These are phyloP conservation scores for Fusarium subglutinans DNA, from an alignment of 2,329 filamentous ascomycete genomes.

Conservation along the genomic window DNA sequence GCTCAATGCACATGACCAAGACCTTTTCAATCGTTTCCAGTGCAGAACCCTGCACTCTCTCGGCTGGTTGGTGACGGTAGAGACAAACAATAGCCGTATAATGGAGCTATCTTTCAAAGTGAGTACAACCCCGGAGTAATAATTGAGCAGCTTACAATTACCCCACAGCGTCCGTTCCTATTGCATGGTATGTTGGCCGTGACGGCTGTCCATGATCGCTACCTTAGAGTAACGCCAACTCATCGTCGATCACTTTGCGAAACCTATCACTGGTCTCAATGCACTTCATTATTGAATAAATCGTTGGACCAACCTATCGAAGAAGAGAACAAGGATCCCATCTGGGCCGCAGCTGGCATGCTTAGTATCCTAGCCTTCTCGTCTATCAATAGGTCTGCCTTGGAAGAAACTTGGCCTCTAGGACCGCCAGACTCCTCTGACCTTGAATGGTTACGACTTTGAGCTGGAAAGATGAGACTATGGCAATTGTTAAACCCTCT, in stretches of 20 bases:
- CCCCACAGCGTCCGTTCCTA: background rate
- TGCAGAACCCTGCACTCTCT: background rate
- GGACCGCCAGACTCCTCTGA: background rate
- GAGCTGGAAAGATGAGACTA: background rate
- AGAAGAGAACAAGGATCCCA: background rate
- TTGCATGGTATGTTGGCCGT: background rate
- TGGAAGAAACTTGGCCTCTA: background rate
- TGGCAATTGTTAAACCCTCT: background rate
- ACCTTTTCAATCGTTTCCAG: background rate
- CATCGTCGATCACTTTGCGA: background rate
- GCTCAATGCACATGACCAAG: background rate
- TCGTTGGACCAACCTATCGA: background rate
- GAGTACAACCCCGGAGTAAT: accelerated
- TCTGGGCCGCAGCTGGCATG: background rate
- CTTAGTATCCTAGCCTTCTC: background rate
- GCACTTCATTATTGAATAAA: background rate
- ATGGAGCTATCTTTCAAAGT: background rate
- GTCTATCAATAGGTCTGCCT: background rate
- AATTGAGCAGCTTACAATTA: accelerated
- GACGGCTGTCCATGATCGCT: background rate
- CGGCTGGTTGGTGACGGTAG: background rate
- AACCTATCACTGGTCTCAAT: background rate
- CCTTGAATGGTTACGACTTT: background rate
- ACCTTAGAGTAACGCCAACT: background rate
- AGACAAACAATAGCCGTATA: background rate